Conservation (phyloP, 83 land plant genomes). For the Picea abies region DNA sequence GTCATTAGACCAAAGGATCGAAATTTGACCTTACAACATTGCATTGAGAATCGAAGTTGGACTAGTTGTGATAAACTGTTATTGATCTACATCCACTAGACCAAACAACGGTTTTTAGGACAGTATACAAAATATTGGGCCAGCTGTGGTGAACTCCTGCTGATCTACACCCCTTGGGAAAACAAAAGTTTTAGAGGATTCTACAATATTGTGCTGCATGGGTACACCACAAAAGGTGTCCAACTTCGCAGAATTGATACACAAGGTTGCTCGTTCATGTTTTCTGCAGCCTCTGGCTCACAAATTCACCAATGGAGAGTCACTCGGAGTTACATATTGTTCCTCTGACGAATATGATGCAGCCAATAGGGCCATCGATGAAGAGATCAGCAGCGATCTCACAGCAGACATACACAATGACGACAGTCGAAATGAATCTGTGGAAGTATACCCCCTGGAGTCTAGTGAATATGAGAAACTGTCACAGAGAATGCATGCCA, state of each 20-base stretch:
- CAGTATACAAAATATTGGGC: background rate
- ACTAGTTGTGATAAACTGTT: background rate
- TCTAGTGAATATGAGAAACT: slow-evolving; percentile 12
- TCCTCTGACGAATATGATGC: slow-evolving; percentile 10
- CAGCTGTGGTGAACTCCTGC: background rate
- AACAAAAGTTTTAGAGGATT: background rate
- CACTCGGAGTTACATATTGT: background rate
- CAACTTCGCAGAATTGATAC: slow-evolving; percentile 61
- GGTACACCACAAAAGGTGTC: slow-evolving; percentile 41
- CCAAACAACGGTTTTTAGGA: background rate
- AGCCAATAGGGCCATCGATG: slow-evolving; percentile 15
- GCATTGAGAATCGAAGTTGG: background rate
- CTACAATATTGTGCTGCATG: background rate
- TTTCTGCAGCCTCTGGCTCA: slow-evolving; percentile 41
- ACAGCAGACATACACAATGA: background rate
- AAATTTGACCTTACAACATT: background rate
- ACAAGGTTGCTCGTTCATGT: slow-evolving; percentile 59
- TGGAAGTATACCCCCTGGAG: slow-evolving; percentile 5
- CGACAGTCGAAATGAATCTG: background rate
- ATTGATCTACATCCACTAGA: background rate
- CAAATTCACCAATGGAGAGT: slow-evolving; percentile 12
- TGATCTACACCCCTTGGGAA: background rate
- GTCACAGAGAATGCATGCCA: slow-evolving; percentile 26
- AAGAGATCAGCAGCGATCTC: slow-evolving; percentile 4
- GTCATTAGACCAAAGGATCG: no score